A percentile compares a stretch with the other conserved stretches of the same genome.
Evolutionary conservation across 2,329 filamentous ascomycete genomes (phyloP).

Genomic region (Claviceps citrina): DNA sequence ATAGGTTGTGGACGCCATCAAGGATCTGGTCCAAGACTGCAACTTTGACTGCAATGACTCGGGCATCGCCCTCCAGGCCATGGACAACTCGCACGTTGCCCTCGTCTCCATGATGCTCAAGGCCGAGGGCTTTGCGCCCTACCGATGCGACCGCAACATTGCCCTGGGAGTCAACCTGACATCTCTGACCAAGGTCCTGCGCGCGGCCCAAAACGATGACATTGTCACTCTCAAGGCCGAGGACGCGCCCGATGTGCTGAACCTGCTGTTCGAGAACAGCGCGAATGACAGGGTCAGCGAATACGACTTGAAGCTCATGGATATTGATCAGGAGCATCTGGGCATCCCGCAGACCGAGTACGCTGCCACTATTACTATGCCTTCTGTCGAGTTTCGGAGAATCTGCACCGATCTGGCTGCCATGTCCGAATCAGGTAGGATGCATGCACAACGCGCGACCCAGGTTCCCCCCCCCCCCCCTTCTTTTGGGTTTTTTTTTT

Average conservation of each 20-base stretch:
- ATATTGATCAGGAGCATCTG: constrained; percentile 98
- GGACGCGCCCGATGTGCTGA: constrained; percentile 88
- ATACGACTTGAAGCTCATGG: constrained; percentile 99
- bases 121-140: constrained; percentile 84
- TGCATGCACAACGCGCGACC: too few relatives aligned
- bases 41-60: constrained; percentile 99
- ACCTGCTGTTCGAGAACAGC: constrained; percentile 85
- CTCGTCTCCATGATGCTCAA: constrained; percentile 98
- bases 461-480: too few relatives aligned
- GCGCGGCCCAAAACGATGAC: constrained; percentile 85
- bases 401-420: constrained; percentile 86
- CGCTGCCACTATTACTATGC: constrained; percentile 79
- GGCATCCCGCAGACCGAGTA: constrained; percentile 99
- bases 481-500: not conserved
- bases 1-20: constrained; percentile 97
- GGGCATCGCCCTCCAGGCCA: constrained; percentile 92
- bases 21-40: constrained; percentile 97
- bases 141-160: constrained; percentile 97
- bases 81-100: constrained; percentile 99
- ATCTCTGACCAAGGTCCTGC: constrained; percentile 93
- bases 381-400: constrained; percentile 75
- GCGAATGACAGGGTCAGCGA: constrained; percentile 86
- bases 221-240: constrained; percentile 94
- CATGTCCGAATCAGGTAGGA: constrained; percentile 81
- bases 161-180: constrained; percentile 93